Evolutionary conservation across 768 basidiomycete species (phyloP), one percentile per base, ranked within the genome.

Genomic region (Suillus hirtellus): DNA sequence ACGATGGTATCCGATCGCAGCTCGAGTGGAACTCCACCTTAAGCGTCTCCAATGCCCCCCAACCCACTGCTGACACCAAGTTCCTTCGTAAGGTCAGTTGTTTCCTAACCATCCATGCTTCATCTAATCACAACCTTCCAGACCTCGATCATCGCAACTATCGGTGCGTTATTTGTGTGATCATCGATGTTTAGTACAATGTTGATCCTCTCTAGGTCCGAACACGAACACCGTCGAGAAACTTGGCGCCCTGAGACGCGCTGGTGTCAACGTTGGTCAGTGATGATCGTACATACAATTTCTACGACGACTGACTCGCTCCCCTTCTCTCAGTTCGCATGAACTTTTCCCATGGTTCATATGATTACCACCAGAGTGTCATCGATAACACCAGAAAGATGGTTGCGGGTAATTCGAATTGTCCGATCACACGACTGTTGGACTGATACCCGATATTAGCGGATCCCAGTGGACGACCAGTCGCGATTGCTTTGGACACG

Each of bases 301-400:
- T 27, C 17, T 42, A 42, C 17, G 27, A 27, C 17, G 21, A 56
- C 14, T 40, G 24, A 58, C 8, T 31, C 24, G 19, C 24, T 17
- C 4, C 21, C 2, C 55, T 38, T 40, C 34, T 31, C 40, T 10
- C 69, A 98, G 97, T 99, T 67, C 96, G 97, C 79, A 99, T 99
- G 97, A 99, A 99, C 85, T 99, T 99, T 77, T 99, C 96, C 61
- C 97, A 99, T 87, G 97, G 97, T 54, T 90, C 90, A 62, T 96
- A 99, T 78, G 95, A 95, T 71, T 99, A 96, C 77, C 97, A 99
- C 80, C 95, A 99, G 81, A 95, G 93, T 67, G 97, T 99, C 69
- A 95, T 99, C 75, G 96, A 99, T 81, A 99, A 99, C 83, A 91
- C 95, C 59, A 85, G 96, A 71, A 89, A 88, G 74, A 89, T 91